A percentile compares a stretch with the other conserved stretches of the same genome.
These are phyloP conservation scores for Leptomonas pyrrhocoris DNA, from an alignment of 208 protist genomes.

Conservation along the genomic window DNA sequence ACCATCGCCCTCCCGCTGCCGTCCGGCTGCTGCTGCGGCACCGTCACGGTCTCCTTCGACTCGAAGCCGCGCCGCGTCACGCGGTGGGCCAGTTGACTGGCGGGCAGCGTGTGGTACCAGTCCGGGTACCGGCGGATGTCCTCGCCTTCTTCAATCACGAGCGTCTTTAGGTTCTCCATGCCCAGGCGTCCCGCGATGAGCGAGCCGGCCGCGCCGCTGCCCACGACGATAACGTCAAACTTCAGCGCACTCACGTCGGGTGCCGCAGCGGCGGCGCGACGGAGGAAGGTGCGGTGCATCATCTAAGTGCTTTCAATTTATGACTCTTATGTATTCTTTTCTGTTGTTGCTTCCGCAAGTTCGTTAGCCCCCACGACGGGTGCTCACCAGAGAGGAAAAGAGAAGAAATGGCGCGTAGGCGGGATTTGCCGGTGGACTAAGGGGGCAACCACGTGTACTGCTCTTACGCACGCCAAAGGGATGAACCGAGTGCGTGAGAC, in stretches of 20 bases:
- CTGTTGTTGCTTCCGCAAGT: not conserved
- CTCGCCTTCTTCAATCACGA: conserved; percentile 69
- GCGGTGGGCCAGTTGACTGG: conserved; percentile 64
- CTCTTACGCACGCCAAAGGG: too few relatives aligned
- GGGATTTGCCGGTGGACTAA: too few relatives aligned
- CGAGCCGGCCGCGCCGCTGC: conserved; percentile 67
- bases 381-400: too few relatives aligned
- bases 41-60: conserved; percentile 45
- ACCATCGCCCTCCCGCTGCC: conserved; percentile 38
- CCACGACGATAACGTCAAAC: conserved; percentile 75
- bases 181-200: conserved; percentile 74
- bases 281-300: conserved; percentile 34
- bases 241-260: conserved; percentile 33
- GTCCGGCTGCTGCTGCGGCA: conserved; percentile 46
- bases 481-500: too few relatives aligned
- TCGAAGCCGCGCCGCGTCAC: conserved; percentile 67
- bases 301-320: too few relatives aligned
- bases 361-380: too few relatives aligned
- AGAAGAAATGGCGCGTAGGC: too few relatives aligned
- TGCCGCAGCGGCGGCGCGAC: conserved; percentile 17
- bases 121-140: conserved; percentile 62
- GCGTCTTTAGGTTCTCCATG: conserved; percentile 70
- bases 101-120: conserved; percentile 68
- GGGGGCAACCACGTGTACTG: too few relatives aligned
- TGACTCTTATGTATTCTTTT: too few relatives aligned